phyloP scores from a whole-genome alignment of 495 filamentous ascomycete genomes.

The Penicillium pancosmium region DNA sequence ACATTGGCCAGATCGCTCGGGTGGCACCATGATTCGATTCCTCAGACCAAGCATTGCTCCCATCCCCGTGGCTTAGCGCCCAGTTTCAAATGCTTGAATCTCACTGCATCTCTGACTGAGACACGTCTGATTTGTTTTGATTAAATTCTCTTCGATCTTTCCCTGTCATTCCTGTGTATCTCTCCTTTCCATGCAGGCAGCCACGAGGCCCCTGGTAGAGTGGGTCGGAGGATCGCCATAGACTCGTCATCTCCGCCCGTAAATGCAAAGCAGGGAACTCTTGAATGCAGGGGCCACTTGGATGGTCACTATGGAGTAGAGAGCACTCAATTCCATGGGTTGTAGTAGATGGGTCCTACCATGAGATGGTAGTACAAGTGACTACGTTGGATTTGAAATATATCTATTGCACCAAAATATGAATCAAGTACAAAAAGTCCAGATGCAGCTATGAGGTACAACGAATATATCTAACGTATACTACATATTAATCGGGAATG shows the following conservation, averaged over 20 bases:
- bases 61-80: constrained; percentile 1
- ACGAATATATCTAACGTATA: not conserved
- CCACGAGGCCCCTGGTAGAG: constrained; percentile 19
- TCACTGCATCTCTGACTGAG: not conserved
- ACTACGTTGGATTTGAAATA: too few relatives aligned
- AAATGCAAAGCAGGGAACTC: not conserved
- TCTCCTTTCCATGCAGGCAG: constrained; percentile 5
- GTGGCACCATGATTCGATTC: constrained; percentile 8
- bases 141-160: not conserved
- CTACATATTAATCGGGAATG: not conserved
- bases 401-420: not conserved
- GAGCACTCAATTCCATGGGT: too few relatives aligned
- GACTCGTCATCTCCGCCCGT: constrained; percentile 8
- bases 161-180: not conserved
- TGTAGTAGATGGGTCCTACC: too few relatives aligned
- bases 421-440: too few relatives aligned
- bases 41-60: constrained; percentile 1
- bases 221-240: constrained; percentile 27
- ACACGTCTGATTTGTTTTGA: not conserved
- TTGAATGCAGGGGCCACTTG: not conserved
- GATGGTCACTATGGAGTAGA: not conserved
- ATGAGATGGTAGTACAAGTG: not conserved
- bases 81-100: not conserved
- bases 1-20: constrained; percentile 17
- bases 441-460: too few relatives aligned